Evolutionary conservation across 2,329 filamentous ascomycete species (phyloP), one percentile per base, ranked within the genome.

Genomic region (Fusarium neocosmosporiellum): DNA sequence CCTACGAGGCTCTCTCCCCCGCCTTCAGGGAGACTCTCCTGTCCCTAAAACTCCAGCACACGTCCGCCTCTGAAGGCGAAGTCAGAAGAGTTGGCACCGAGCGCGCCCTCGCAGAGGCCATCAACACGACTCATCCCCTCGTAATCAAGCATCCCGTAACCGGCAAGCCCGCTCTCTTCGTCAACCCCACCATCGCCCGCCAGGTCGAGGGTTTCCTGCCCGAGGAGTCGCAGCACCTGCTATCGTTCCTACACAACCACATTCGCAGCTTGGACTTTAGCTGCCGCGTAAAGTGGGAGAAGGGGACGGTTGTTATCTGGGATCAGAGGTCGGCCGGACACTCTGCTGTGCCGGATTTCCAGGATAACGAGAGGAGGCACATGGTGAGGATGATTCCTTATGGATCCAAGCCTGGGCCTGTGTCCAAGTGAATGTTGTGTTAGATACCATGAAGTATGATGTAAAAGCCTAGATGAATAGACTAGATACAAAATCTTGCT

Each of bases 381-480:
- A 79, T 80, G 76, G 76, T 80, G 7, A 72, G 79, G 10, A 70
- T 80, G 7, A 76, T 80, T 34, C 79, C 79, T 0, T 79, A 80
- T 14, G 79, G 79, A 0, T 74, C 75, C 0, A 66, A 70, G 34
- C 78, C 79, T 1, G n/a, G 75, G 18, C 58, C 67, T 8, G 66
- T 72, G 16, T 69, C 60, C 4, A 27, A 54, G 46, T 66, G 46
- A 14, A n/a, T 16, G 0, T 0, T 7, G 22, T 16, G 20, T 57
- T n/a, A 36, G 16, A 16, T 39, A 22, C 9, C 24, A n/a, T 34
- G 1, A 54, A 29, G 2, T n/a, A 14, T 14, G 14, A 53, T 31
- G 48, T 53, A 48, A n/a, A 27, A 27, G 22, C 2, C 5, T 46
- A 9, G 16, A 48, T 5, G 2, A 37, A 34, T 9, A 20, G 10